Evolutionary conservation across 2,329 filamentous ascomycete species (phyloP), one percentile per base, ranked within the genome.

Genomic region (Lachnellula subtilissima): DNA sequence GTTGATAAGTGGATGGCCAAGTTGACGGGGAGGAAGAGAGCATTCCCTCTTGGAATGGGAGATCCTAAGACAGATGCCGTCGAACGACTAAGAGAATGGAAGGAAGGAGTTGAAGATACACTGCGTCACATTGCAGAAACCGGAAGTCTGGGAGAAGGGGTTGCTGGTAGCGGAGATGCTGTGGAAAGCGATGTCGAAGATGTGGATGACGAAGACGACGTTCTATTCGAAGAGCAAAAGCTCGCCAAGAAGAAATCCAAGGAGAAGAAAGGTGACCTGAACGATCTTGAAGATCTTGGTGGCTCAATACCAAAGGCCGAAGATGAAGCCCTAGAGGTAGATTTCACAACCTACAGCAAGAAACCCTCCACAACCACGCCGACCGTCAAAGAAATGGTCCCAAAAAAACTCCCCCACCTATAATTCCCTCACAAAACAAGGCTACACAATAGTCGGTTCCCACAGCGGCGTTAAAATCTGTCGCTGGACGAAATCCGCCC

Each of bases 401-500:
- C 94, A 8, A 88, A 87, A 87, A 61, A 85, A 85, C 58, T 96
- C 93, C 1, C 93, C 94, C 0, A 97, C 94, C 0, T 91, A 96
- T 68, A 80, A 85, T 12, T 83, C 93, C 17, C 82, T 97, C 45
- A 97, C 93, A 1, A 99, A 97, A 71, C 93, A 99, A 77, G 93
- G 93, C 25, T 97, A 97, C 71, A 87, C 89, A 1, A 97, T 97
- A 56, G 88, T 99, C 39, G 94, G 94, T 52, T 93, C 90, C 0
- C 94, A 97, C 74, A 96, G 91, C 0, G 93, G 93, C 32, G 93
- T 97, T 63, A 97, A 97, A 74, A 96, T 97, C 66, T 99, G 93
- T 70, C 89, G 94, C 35, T 99, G 93, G 93, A 97, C 94, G 9
- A 99, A 99, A 74, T 97, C 92, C 1, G 93, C 93, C 9, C 84